These are phyloP conservation scores for Fusarium xyrophilum DNA, from an alignment of 2,329 filamentous ascomycete species.

Conservation along the genomic window DNA sequence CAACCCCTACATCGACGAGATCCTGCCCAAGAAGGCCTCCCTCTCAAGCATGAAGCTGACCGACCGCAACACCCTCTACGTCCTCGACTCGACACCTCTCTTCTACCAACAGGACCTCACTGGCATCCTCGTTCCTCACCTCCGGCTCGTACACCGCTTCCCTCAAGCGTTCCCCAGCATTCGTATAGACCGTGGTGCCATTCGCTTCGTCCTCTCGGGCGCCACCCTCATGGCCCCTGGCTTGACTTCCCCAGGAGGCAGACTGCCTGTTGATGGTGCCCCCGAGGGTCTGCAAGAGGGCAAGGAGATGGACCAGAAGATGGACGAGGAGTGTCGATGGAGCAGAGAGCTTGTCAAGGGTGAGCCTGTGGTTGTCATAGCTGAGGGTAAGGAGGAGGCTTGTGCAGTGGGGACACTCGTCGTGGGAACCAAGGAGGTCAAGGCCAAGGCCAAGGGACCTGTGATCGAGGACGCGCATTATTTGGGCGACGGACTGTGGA, in stretches of 20 bases:
- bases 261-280: slow-evolving; percentile 68
- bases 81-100: slow-evolving; percentile 76
- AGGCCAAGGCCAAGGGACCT: slow-evolving; percentile 91
- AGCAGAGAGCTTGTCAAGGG: slow-evolving; percentile 77
- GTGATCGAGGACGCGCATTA: slow-evolving; percentile 95
- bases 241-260: slow-evolving; percentile 81
- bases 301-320: slow-evolving; percentile 52
- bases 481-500: slow-evolving; percentile 94
- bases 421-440: slow-evolving; percentile 87
- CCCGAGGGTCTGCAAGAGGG: slow-evolving; percentile 47
- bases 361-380: slow-evolving; percentile 84
- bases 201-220: slow-evolving; percentile 92
- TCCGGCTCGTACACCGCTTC: slow-evolving; percentile 88
- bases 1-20: slow-evolving; percentile 86
- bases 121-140: slow-evolving; percentile 82
- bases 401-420: slow-evolving; percentile 87
- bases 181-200: slow-evolving; percentile 92
- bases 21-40: slow-evolving; percentile 93
- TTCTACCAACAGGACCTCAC: slow-evolving; percentile 88
- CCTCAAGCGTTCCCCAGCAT: slow-evolving; percentile 83
- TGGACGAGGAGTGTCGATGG: slow-evolving; percentile 62
- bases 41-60: slow-evolving; percentile 91
- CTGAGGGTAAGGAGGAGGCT: slow-evolving; percentile 91
- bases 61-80: slow-evolving; percentile 88
- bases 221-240: slow-evolving; percentile 97